Base-by-base conservation (phyloP, 2,329 filamentous ascomycete genomes). In the Didymella arachidicola region DNA sequence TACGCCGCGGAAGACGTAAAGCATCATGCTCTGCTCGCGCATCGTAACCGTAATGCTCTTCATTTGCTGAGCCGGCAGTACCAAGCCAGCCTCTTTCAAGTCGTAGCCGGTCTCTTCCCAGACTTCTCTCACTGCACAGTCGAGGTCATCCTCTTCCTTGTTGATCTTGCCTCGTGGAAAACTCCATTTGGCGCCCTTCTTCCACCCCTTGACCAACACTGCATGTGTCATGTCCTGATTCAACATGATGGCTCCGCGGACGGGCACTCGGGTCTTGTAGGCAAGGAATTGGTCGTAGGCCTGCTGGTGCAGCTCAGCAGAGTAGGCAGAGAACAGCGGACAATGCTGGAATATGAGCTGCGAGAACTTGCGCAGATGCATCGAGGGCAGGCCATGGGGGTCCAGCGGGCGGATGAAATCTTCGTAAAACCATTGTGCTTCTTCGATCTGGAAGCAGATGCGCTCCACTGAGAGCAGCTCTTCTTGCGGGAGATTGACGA, bases 361-460 rank as follows among this genome's bases (percentile, higher is more conserved):
- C 70, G 91, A 94, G 79, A 99, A 99, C 50, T 84, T 88, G 66
- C 91, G 89, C 32, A 99, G 84, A 44, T 88, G 87, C 83, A 98
- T 89, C 54, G 90, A 93, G 4, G 95, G 95, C 11, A 99, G 84
- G 41, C 84, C 85, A 38, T 85, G 85, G 51, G 93, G 89, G 78
- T 97, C 91, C 64, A 95, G 83, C 38, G 94, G 93, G 46, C 95
- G 91, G 76, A 99, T 92, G 76, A 99, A 99, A 79, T 99, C 95
- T 83, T 99, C 95, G 86, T 99, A 99, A 80, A 96, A 99, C 95
- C 95, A 99, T 87, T 99, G 96, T 70, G 95, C 95, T 80, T 99
- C 96, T 79, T 99, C 95, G 69, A 99, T 91, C 80, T 98, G 93
- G 78, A 99, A 99, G 80, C 94, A 98, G 79, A 99, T 95, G 74